These are phyloP conservation scores for Allantophomopsis cytisporea DNA, from an alignment of 2,329 filamentous ascomycete species.

Conservation along the genomic window DNA sequence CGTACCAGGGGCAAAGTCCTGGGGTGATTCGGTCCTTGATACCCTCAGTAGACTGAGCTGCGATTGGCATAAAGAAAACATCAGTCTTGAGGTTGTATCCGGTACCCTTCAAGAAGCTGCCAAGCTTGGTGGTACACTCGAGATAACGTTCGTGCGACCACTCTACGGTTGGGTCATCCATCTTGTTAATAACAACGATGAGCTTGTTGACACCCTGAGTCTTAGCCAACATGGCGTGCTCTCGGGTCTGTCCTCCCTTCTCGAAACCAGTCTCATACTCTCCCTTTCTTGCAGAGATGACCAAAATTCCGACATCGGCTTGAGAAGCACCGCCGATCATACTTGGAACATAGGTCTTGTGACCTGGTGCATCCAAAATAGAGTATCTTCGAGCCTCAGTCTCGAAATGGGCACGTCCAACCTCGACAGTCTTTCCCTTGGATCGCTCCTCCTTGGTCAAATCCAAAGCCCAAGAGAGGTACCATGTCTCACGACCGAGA, in stretches of 20 bases:
- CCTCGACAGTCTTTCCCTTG: conserved; percentile 97
- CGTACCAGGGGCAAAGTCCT: conserved; percentile 68
- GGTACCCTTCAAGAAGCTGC: conserved; percentile 77
- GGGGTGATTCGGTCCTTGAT: conserved; percentile 82
- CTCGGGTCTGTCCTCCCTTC: conserved; percentile 87
- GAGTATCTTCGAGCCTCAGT: conserved; percentile 93
- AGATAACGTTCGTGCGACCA: conserved; percentile 91
- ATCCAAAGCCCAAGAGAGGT: conserved; percentile 96
- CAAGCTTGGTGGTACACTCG: conserved; percentile 83
- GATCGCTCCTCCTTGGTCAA: conserved; percentile 90
- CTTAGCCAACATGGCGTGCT: conserved; percentile 96
- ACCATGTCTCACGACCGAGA: conserved; percentile 93
- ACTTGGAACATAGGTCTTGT: conserved; percentile 95
- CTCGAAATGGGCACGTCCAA: conserved; percentile 91
- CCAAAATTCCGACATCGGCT: conserved; percentile 85
- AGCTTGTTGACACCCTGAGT: conserved; percentile 98
- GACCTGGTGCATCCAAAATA: conserved; percentile 89
- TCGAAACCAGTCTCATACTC: conserved; percentile 99
- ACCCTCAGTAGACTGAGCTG: conserved; percentile 71
- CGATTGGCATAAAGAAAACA: conserved; percentile 91
- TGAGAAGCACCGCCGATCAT: conserved; percentile 96
- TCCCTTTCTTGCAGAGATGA: conserved; percentile 92
- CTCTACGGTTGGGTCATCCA: conserved; percentile 93
- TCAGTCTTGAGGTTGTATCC: conserved; percentile 93
- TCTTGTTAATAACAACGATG: conserved; percentile 94